Conservation (phyloP, 2,329 filamentous ascomycete species). For the Fonsecaea pedrosoi region DNA sequence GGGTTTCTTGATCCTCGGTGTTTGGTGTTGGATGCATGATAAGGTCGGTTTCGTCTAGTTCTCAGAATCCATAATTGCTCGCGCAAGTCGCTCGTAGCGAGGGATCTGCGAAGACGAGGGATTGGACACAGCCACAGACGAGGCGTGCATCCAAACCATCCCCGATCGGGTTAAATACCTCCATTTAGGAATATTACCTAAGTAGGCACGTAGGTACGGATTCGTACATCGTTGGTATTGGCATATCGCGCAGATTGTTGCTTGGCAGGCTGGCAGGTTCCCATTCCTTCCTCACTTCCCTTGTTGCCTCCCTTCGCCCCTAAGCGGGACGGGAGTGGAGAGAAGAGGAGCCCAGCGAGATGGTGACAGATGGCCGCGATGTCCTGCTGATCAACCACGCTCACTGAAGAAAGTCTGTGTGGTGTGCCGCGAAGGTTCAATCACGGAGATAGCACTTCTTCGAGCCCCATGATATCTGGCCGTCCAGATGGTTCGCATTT, state of each 20-base stretch:
- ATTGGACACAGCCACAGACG: too few relatives aligned
- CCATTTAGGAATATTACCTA: not conserved
- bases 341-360: not conserved
- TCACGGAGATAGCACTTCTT: slow-evolving; percentile 11
- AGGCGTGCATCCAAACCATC: not conserved
- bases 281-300: not conserved
- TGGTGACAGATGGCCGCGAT: not conserved
- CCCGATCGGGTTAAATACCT: not conserved
- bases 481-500: slow-evolving; percentile 22
- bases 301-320: not conserved
- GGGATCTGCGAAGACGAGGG: too few relatives aligned
- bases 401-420: not conserved
- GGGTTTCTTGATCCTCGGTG: not conserved
- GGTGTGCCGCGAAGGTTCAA: not conserved
- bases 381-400: not conserved
- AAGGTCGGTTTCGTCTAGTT: not conserved
- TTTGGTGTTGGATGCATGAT: not conserved
- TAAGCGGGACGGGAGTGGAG: not conserved
- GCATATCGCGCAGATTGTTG: not conserved
- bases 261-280: not conserved
- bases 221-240: not conserved
- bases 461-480: slow-evolving; percentile 19
- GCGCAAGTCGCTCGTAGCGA: too few relatives aligned
- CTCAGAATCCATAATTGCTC: too few relatives aligned
- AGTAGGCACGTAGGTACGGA: not conserved